Conservation (phyloP, 495 filamentous ascomycete genomes). For the Cenococcum geophilum region DNA sequence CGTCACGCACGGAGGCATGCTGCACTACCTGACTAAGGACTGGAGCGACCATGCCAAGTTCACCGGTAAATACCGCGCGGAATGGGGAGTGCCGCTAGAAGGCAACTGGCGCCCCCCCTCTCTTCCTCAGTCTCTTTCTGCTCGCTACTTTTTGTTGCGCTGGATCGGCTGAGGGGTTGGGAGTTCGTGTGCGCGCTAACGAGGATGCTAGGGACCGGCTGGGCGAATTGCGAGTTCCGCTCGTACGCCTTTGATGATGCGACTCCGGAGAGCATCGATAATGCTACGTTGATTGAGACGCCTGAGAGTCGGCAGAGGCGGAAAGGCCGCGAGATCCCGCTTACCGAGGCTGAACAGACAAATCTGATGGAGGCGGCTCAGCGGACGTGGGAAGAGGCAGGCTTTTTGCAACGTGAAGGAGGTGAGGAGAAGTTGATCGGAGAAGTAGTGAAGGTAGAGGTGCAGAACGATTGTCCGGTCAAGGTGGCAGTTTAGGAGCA, state of each 20-base stretch:
- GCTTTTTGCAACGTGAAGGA: background rate
- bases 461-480: background rate
- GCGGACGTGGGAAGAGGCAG: constrained; percentile 11
- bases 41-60: constrained; percentile 58
- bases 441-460: background rate
- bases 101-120: too few species aligned
- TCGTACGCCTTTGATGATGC: constrained; percentile 57
- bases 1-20: constrained; percentile 66
- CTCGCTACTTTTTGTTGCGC: too few species aligned
- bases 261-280: constrained; percentile 46
- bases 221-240: constrained; percentile 78
- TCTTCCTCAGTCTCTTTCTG: too few species aligned
- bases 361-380: constrained; percentile 33
- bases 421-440: background rate
- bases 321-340: constrained; percentile 51
- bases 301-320: constrained; percentile 38
- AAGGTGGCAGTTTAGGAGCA: too few species aligned
- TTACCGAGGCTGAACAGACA: constrained; percentile 42
- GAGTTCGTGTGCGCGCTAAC: background rate
- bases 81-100: background rate
- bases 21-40: constrained; percentile 79
- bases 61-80: constrained; percentile 40
- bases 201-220: constrained; percentile 60
- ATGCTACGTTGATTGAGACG: constrained; percentile 57
- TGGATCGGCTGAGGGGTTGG: background rate